Evolutionary conservation across 345 rosid species (phyloP).

Genomic region (Brassica incana): DNA sequence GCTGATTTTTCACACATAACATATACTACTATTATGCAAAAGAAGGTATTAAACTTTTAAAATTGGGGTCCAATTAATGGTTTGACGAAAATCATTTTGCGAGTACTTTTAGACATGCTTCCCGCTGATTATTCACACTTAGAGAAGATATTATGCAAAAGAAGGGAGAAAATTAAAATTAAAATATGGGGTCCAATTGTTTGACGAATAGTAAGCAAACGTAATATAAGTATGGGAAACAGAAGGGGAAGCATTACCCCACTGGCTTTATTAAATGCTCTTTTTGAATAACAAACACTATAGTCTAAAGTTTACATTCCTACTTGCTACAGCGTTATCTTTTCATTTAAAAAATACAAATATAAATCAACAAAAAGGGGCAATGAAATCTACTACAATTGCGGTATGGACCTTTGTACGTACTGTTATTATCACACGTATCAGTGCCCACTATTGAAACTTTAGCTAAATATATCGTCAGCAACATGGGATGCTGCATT

Average conservation of each 20-base stretch:
- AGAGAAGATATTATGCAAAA: neutral
- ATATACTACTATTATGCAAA: neutral
- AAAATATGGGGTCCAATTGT: constrained; percentile 18
- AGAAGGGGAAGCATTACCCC: constrained; percentile 29
- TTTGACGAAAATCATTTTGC: neutral
- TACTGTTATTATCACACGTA: constrained; percentile 24
- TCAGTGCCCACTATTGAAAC: constrained; percentile 32
- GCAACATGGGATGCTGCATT: neutral
- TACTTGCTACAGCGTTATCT: constrained; percentile 8
- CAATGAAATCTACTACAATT: neutral
- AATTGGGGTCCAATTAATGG: neutral
- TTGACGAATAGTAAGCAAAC: constrained; percentile 21
- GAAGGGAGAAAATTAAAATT: neutral
- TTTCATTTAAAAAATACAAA: neutral
- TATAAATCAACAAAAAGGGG: neutral
- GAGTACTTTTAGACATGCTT: neutral
- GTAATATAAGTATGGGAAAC: constrained; percentile 30
- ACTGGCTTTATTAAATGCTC: constrained; percentile 24
- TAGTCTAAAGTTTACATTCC: constrained; percentile 28
- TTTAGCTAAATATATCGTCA: neutral
- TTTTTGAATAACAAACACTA: constrained; percentile 16
- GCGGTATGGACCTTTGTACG: constrained; percentile 26
- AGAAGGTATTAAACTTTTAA: neutral
- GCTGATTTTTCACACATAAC: constrained; percentile 11
- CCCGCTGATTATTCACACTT: constrained; percentile 21